Percentiles rank a stretch among this genome's conserved stretches.
Evolutionary conservation across 805 yeast genomes (phyloP).

Genomic region (Pichia californica): DNA sequence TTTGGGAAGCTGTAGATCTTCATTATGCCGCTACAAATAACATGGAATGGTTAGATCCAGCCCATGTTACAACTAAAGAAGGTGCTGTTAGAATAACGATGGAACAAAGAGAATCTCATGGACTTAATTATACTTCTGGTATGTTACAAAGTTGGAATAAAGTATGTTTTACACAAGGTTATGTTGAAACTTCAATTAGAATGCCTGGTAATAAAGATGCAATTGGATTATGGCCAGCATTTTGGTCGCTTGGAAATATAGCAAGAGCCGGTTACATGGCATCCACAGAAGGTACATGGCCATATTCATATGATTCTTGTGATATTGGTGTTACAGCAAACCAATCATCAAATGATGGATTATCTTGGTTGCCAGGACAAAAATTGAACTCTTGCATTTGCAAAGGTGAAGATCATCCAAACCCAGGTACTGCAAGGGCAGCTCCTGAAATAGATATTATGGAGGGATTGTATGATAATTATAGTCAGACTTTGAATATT

Average conservation of each 20-base stretch:
- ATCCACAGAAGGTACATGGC: slow-evolving; percentile 92
- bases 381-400: slow-evolving; percentile 73
- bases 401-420: slow-evolving; percentile 80
- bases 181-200: slow-evolving; percentile 65
- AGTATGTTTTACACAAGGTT: slow-evolving; percentile 82
- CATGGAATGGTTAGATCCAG: slow-evolving; percentile 94
- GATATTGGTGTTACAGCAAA: slow-evolving; percentile 94
- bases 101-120: slow-evolving; percentile 80
- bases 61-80: slow-evolving; percentile 69
- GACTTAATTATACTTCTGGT: slow-evolving; percentile 77
- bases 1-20: slow-evolving; percentile 78
- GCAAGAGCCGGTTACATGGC: slow-evolving; percentile 89
- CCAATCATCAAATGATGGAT: slow-evolving; percentile 86
- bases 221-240: slow-evolving; percentile 92
- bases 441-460: slow-evolving; percentile 93
- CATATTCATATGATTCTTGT: slow-evolving; percentile 79
- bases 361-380: slow-evolving; percentile 83
- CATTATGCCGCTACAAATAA: slow-evolving; percentile 85
- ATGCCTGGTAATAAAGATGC: slow-evolving; percentile 75
- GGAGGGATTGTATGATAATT: slow-evolving; percentile 71
- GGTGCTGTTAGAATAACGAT: slow-evolving; percentile 64
- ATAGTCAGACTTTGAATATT: slow-evolving; percentile 78
- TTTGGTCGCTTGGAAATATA: slow-evolving; percentile 90
- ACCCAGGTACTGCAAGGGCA: slow-evolving; percentile 81
- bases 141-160: slow-evolving; percentile 93